Evolutionary conservation across 1,139 yeast genomes (phyloP), one percentile per base, ranked within the genome.

Genomic region (Suhomyces guaymorum): DNA sequence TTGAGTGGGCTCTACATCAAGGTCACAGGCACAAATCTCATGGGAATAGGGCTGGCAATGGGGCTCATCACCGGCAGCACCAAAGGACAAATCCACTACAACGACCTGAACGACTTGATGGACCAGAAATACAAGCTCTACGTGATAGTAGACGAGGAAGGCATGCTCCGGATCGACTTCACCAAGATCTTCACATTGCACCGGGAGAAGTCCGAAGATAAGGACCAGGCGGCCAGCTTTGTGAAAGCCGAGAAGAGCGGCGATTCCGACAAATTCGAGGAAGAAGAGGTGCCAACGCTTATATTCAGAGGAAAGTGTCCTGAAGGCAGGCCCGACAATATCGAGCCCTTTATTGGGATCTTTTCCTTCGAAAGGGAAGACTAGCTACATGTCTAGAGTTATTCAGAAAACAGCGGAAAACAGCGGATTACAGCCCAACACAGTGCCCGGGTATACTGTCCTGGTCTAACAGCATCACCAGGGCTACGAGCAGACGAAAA

Each of bases 31-130:
- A 70, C 78, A 3, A 68, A 71, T 33, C 61, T 73, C 9, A 71
- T 75, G 61, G 81, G 81, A 0, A 71, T 77, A 6, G 82, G 82
- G 2, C 68, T 78, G 6, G 75, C 80, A 13, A 74, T 76, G 78
- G 81, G 80, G 4, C 59, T 76, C 29, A 65, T 75, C 15, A 73
- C 80, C 0, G 82, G 82, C 1, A 60, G 70, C 9, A 70, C 79
- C 18, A 63, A 61, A 30, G 82, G 82, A 1, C 57, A 59, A 35
- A 62, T 77, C 11, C 77, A 75, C 48, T 76, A 73, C 49, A 75
- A 77, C 47, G 70, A 72, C 38, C 53, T 70, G 33, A 67, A 66
- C 28, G 80, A 75, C 46, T 58, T 77, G 35, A 51, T 62, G 28
- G 69, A 71, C 46, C 70, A 69, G 39, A 75, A 74, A 43, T 76